These are phyloP conservation scores for Edaphochlamys debaryana DNA, from an alignment of 139 green algal genomes.

Conservation along the genomic window DNA sequence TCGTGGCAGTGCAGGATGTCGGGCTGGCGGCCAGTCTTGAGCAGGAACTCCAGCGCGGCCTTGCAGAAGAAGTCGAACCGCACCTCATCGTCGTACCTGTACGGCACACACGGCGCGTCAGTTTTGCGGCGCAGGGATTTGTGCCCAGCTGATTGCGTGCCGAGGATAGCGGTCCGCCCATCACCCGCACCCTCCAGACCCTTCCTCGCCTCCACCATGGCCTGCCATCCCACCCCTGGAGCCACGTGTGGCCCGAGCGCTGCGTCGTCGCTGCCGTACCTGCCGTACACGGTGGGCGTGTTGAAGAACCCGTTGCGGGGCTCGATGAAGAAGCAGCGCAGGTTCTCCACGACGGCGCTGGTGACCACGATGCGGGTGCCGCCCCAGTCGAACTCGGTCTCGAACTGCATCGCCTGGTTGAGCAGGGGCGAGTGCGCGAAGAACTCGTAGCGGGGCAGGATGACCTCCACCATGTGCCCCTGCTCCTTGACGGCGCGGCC, in stretches of 20 bases:
- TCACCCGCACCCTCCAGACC: too few species aligned
- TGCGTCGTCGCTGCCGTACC: too few species aligned
- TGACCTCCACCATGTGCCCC: constrained; percentile 85
- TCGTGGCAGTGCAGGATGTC: constrained; percentile 99
- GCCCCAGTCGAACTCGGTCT: constrained; percentile 84
- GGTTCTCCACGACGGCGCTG: constrained; percentile 77
- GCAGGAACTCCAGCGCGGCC: constrained; percentile 94
- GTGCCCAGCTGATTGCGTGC: too few species aligned
- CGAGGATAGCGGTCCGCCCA: too few species aligned
- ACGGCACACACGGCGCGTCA: too few species aligned
- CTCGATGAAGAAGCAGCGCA: constrained; percentile 75
- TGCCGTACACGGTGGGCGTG: constrained; percentile 78
- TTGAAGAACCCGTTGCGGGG: constrained; percentile 87
- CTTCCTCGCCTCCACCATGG: too few species aligned
- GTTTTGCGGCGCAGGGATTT: too few species aligned
- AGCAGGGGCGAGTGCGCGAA: constrained; percentile 76
- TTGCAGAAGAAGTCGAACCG: constrained; percentile 96
- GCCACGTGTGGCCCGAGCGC: too few species aligned
- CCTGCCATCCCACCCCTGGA: too few species aligned
- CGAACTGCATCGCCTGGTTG: constrained; percentile 50
- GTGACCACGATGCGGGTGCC: constrained; percentile 80
- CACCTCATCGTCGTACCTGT: constrained; percentile 60
- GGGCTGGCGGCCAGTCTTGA: constrained; percentile 66
- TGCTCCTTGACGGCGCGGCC: constrained; percentile 89
- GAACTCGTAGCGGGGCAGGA: constrained; percentile 84